Conservation (phyloP, 305 asterid species). For the Ajuga reptans region DNA sequence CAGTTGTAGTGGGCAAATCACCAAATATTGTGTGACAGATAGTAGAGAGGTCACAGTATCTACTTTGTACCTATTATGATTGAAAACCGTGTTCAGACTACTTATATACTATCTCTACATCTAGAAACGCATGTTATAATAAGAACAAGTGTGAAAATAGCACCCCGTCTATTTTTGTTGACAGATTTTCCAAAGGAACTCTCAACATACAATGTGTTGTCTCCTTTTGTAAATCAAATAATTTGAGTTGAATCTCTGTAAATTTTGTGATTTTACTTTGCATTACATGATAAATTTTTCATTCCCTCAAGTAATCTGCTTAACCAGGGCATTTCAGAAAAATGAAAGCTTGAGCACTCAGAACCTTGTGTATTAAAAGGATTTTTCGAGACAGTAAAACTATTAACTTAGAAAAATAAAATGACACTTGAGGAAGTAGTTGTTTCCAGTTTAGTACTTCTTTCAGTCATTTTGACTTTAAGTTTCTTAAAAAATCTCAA, state of each 20-base stretch:
- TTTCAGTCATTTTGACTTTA: neutral
- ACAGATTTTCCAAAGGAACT: neutral
- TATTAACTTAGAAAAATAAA: neutral
- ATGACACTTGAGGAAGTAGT: conserved; percentile 1
- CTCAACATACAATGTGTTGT: neutral
- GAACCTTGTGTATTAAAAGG: neutral
- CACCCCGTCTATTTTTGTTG: neutral
- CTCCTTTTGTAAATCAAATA: neutral
- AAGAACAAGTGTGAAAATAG: neutral
- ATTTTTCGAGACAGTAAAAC: neutral
- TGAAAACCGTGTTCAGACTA: neutral
- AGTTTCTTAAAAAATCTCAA: conserved; percentile 1
- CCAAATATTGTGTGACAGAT: neutral
- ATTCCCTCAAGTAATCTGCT: neutral
- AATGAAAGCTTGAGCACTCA: neutral
- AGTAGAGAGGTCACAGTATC: neutral
- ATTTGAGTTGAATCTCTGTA: neutral
- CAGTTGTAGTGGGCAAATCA: neutral
- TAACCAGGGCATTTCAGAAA: neutral
- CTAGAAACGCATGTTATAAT: neutral
- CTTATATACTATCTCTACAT: neutral
- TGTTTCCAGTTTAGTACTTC: neutral
- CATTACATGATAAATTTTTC: neutral
- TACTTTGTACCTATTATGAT: neutral
- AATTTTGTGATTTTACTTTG: neutral